Evolutionary conservation across 2,329 filamentous ascomycete genomes (phyloP).

Genomic region (Fusarium sp.): DNA sequence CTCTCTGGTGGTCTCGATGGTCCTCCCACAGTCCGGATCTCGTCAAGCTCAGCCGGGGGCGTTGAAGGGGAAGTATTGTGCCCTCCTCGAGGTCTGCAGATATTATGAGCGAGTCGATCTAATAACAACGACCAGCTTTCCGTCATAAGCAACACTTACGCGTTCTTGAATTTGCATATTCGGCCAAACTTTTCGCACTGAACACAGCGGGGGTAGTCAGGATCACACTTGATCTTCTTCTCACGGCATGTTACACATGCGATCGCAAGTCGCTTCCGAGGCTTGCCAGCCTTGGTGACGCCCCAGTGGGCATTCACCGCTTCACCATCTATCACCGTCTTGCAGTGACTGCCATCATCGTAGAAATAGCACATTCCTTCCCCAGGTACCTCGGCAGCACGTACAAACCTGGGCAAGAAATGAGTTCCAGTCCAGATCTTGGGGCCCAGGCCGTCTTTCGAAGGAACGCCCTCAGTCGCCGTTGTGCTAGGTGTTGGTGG

Average conservation of each 20-base stretch:
- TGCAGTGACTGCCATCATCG: constrained; percentile 85
- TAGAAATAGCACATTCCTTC: constrained; percentile 88
- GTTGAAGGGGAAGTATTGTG: constrained; percentile 67
- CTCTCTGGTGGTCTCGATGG: constrained; percentile 53
- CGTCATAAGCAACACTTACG: constrained; percentile 67
- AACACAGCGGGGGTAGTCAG: constrained; percentile 85
- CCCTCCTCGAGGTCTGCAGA: constrained; percentile 64
- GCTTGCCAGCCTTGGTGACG: constrained; percentile 92
- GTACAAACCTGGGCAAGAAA: constrained; percentile 73
- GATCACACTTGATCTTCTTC: constrained; percentile 98
- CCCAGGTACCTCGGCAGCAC: constrained; percentile 74
- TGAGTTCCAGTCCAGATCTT: constrained; percentile 77
- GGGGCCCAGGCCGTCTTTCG: constrained; percentile 71
- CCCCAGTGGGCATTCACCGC: constrained; percentile 92
- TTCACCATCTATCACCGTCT: constrained; percentile 85
- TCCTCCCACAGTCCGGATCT: constrained; percentile 52
- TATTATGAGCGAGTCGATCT: constrained; percentile 15
- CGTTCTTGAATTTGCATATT: constrained; percentile 85
- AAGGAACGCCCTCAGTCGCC: constrained; percentile 57
- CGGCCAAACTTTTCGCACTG: constrained; percentile 94
- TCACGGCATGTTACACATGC: constrained; percentile 94
- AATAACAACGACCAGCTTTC: constrained; percentile 10
- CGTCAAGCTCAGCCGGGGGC: constrained; percentile 62
- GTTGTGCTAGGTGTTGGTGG: constrained; percentile 48
- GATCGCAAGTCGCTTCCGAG: constrained; percentile 88